These are phyloP conservation scores for Solanum chmielewskii DNA, from an alignment of 257 asterid species.

Conservation along the genomic window DNA sequence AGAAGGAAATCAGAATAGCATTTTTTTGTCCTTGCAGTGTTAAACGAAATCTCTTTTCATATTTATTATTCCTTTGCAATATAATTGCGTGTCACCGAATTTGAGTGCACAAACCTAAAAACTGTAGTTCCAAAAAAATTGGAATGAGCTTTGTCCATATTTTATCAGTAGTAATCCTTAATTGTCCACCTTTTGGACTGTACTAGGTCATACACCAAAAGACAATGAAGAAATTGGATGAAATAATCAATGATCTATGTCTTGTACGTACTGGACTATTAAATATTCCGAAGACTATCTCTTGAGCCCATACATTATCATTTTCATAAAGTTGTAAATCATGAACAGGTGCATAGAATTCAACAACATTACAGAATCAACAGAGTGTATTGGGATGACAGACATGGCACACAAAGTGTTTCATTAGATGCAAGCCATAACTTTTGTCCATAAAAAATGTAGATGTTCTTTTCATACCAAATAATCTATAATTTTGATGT, in stretches of 20 bases:
- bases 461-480: background rate
- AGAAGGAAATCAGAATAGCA: background rate
- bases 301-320: background rate
- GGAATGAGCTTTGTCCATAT: background rate
- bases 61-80: background rate
- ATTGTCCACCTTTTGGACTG: slow-evolving; percentile 4
- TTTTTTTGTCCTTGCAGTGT: background rate
- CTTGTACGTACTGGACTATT: slow-evolving; percentile 48
- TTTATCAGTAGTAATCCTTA: background rate
- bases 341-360: slow-evolving; percentile 71
- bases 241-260: slow-evolving; percentile 91
- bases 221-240: slow-evolving; percentile 88
- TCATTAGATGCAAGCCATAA: slow-evolving; percentile 61
- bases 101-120: background rate
- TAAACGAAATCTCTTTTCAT: background rate
- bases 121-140: background rate
- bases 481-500: background rate
- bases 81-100: background rate
- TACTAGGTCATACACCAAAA: slow-evolving; percentile 95
- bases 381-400: slow-evolving; percentile 99
- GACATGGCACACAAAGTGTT: slow-evolving; percentile 92
- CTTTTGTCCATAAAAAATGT: background rate
- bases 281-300: background rate
- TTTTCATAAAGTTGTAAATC: background rate
- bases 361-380: slow-evolving; percentile 98